Evolutionary conservation across 805 yeast species (phyloP).

Genomic region (Candida tallmaniae): DNA sequence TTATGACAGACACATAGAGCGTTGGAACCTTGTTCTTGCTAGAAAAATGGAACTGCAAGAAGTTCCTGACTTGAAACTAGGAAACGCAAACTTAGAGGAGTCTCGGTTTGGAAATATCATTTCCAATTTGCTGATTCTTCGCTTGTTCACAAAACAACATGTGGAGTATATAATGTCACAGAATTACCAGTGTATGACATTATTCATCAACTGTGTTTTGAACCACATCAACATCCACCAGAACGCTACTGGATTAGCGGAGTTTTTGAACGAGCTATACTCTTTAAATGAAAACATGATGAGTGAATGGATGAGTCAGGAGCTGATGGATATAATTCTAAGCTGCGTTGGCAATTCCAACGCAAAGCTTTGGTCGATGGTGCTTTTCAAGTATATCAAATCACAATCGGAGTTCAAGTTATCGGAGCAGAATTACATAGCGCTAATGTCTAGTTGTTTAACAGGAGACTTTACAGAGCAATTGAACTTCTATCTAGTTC

Average conservation of each 20-base stretch:
- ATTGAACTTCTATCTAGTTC: conserved; percentile 20
- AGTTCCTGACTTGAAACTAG: conserved; percentile 14
- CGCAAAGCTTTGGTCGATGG: conserved; percentile 23
- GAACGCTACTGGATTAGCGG: conserved; percentile 28
- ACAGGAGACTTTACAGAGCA: conserved; percentile 21
- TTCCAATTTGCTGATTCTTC: conserved; percentile 23
- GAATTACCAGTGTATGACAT: conserved; percentile 16
- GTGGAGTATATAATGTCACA: conserved; percentile 16
- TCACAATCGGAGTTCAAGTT: conserved; percentile 1
- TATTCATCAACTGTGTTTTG: conserved; percentile 33
- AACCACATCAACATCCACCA: conserved; percentile 31
- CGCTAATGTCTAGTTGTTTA: conserved; percentile 21
- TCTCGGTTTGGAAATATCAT: conserved; percentile 30
- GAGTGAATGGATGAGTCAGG: conserved; percentile 22
- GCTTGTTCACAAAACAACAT: conserved; percentile 20
- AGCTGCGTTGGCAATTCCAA: conserved; percentile 23
- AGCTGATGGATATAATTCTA: conserved; percentile 27
- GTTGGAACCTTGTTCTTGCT: conserved; percentile 9
- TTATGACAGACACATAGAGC: conserved; percentile 20
- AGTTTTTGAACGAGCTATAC: conserved; percentile 16
- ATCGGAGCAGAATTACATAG: conserved; percentile 15
- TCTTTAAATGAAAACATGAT: conserved; percentile 13
- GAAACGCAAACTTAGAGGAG: conserved; percentile 21
- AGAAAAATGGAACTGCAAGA: conserved; percentile 2
- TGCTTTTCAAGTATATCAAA: conserved; percentile 19